Base-by-base conservation (phyloP, 345 rosid genomes). In the Sisymbrium altissimum region DNA sequence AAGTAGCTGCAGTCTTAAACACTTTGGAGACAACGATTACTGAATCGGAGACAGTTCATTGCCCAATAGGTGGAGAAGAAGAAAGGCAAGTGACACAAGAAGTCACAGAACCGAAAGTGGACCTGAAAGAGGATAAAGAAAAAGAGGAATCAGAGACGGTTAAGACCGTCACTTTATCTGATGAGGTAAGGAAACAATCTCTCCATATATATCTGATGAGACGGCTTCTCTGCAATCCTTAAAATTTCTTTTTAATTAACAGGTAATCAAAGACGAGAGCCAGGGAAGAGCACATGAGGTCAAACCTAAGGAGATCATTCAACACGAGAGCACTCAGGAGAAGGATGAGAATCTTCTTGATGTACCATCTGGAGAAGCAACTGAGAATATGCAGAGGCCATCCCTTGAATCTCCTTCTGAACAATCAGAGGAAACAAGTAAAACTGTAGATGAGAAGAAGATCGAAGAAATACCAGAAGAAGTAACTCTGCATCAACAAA, bases 181-280 rank as follows among this genome's bases (percentile, higher is more conserved):
- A 81, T 62, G 82, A 82, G 88, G 89, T 83, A 70, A 74, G 75
- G 15, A 78, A 39, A 25, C 6, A 25, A 53, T 23, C 25, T 67
- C 48, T 53, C 50, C 25, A 3, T 35, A 19, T 40, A 33, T 36
- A 19, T 52, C 15, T 25, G 33, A 52, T 25, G 57, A 12, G 35
- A 12, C 3, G 5, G 29, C 14, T 19, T 49, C 71, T 49, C 35
- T 45, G 46, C 66, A 27, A 18, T 32, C 6, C 21, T 25, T 71
- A 13, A 64, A 73, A 29, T 29, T 17, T 68, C 7, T 46, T 53
- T 39, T 57, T 3, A 36, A 76, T 55, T 44, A 73, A 36, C 81
- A 87, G 85, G 81, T 63, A 60, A 45, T 15, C 44, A 77, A 52
- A 73, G 81, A 68, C 13, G 57, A 64, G 71, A 32, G 50, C 55